phyloP scores from a whole-genome alignment of 495 filamentous ascomycete genomes.

The Penicillium roqueforti region DNA sequence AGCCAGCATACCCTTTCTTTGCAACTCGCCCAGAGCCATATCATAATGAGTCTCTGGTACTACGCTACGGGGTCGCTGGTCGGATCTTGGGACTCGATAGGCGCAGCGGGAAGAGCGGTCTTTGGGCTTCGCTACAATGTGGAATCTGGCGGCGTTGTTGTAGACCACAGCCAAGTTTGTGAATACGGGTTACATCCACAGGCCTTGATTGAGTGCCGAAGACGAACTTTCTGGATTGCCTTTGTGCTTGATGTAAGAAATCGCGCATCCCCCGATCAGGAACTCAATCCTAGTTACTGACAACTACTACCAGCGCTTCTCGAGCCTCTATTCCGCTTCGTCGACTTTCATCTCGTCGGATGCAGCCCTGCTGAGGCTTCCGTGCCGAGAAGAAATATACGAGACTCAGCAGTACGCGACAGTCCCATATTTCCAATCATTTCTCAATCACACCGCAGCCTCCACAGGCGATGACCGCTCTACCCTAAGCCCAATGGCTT shows the following conservation, averaged over 20 bases:
- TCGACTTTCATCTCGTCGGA: conserved; percentile 43
- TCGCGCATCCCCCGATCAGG: not conserved
- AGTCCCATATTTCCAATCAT: conserved; percentile 55
- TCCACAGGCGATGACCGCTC: conserved; percentile 30
- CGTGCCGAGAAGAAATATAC: conserved; percentile 54
- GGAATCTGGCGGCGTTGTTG: conserved; percentile 52
- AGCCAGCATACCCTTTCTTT: conserved; percentile 48
- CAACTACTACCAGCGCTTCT: conserved; percentile 45
- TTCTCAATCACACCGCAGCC: conserved; percentile 30
- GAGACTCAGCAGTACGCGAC: conserved; percentile 49
- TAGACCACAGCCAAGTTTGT: conserved; percentile 38
- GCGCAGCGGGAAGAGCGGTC: conserved; percentile 55
- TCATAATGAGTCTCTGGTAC: conserved; percentile 62
- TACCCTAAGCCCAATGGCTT: conserved; percentile 52
- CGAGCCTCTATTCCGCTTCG: conserved; percentile 49
- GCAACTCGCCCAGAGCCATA: conserved; percentile 57
- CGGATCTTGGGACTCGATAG: conserved; percentile 57
- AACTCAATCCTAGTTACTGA: not conserved
- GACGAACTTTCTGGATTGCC: conserved; percentile 64
- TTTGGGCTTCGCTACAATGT: conserved; percentile 55
- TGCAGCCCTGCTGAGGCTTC: conserved; percentile 59
- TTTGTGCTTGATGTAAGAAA: conserved; percentile 57
- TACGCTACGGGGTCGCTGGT: conserved; percentile 51
- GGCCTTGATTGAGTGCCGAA: conserved; percentile 59
- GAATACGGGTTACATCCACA: conserved; percentile 55